A percentile compares a stretch with the other conserved stretches of the same genome.
phyloP scores from a whole-genome alignment of 1,284 basidiomycete species.

The Agaricales sp. region DNA sequence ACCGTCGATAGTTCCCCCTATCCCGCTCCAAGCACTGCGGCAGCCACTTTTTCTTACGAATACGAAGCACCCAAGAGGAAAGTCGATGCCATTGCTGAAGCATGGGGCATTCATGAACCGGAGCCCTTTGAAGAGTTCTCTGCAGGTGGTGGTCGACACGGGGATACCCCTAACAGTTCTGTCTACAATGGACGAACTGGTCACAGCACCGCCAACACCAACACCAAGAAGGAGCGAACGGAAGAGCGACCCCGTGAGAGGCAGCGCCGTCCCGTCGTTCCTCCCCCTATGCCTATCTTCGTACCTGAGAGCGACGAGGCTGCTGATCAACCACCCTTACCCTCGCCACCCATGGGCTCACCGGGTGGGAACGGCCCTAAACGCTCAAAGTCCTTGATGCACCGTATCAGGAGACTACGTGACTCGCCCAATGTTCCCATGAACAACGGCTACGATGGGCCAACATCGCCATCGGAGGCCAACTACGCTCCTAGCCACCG shows the following conservation, averaged over 20 bases:
- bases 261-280: slow-evolving; percentile 39
- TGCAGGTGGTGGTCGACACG: slow-evolving; percentile 55
- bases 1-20: slow-evolving; percentile 39
- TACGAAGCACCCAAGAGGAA: slow-evolving; percentile 63
- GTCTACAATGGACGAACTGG: slow-evolving; percentile 39
- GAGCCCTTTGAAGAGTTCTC: slow-evolving; percentile 83
- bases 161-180: slow-evolving; percentile 51
- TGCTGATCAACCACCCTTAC: slow-evolving; percentile 9
- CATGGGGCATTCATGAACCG: slow-evolving; percentile 82
- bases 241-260: slow-evolving; percentile 21
- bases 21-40: slow-evolving; percentile 33
- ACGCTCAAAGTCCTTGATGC: slow-evolving; percentile 72
- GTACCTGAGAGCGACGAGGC: slow-evolving; percentile 41
- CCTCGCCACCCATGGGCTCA: slow-evolving; percentile 21
- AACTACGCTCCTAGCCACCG: slow-evolving; percentile 4
- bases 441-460: slow-evolving; percentile 49
- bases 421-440: slow-evolving; percentile 72
- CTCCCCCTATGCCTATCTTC: slow-evolving; percentile 75
- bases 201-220: slow-evolving; percentile 16
- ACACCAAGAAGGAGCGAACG: slow-evolving; percentile 30
- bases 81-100: slow-evolving; percentile 73
- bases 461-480: slow-evolving; percentile 14
- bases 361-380: slow-evolving; percentile 43
- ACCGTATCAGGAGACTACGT: slow-evolving; percentile 76
- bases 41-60: slow-evolving; percentile 30